Evolutionary conservation across 495 filamentous ascomycete genomes (phyloP).

Genomic region (Cetradonia linearis): DNA sequence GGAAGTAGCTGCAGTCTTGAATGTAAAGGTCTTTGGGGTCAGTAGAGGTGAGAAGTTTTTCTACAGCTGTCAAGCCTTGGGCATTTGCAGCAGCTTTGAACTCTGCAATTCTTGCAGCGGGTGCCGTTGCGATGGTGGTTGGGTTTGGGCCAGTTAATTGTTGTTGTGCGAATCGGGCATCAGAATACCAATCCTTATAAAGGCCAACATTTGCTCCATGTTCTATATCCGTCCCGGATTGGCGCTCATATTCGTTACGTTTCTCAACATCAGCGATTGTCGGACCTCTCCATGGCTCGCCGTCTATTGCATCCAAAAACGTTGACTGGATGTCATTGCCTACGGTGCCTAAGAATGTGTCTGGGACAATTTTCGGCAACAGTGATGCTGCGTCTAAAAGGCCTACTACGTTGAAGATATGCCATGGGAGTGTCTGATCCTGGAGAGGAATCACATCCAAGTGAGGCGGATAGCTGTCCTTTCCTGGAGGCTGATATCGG

Average conservation of each 20-base stretch:
- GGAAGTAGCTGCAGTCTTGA: constrained; percentile 41
- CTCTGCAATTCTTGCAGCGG: constrained; percentile 27
- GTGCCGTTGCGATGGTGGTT: constrained; percentile 34
- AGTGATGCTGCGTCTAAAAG: constrained; percentile 29
- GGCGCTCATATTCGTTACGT: constrained; percentile 29
- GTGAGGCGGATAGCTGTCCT: constrained; percentile 32
- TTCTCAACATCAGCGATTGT: constrained; percentile 33
- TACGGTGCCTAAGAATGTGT: constrained; percentile 25
- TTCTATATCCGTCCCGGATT: constrained; percentile 32
- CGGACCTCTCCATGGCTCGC: constrained; percentile 29
- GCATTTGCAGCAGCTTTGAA: constrained; percentile 30
- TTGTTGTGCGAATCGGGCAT: constrained; percentile 42
- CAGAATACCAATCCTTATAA: constrained; percentile 39
- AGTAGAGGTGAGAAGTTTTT: constrained; percentile 16
- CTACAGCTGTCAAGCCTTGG: constrained; percentile 21
- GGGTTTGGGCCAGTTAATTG: constrained; percentile 42
- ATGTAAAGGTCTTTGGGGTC: constrained; percentile 32
- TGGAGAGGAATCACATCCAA: constrained; percentile 26
- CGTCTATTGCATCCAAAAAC: constrained; percentile 25
- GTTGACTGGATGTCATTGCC: constrained; percentile 28
- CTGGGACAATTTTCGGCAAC: constrained; percentile 30
- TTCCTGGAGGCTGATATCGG: constrained; percentile 26
- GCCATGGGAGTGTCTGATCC: constrained; percentile 24
- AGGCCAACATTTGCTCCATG: constrained; percentile 36
- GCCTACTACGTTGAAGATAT: constrained; percentile 30